Evolutionary conservation across 768 basidiomycete species (phyloP).

Genomic region (Lentinula guzmanii): DNA sequence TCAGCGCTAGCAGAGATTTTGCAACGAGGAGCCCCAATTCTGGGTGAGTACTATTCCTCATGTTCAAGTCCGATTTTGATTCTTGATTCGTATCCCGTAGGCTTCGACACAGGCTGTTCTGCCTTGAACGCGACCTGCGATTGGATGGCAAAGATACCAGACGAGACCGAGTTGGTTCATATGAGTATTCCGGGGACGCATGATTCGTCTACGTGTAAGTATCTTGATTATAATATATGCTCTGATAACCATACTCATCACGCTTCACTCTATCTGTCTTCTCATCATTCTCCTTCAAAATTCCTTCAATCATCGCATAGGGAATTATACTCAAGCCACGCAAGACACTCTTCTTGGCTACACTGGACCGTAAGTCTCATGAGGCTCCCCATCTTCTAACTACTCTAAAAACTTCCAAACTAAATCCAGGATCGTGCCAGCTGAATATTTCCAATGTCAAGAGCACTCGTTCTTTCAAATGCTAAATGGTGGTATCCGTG

Average conservation of each 20-base stretch:
- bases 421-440: conserved; percentile 23
- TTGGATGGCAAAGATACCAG: conserved; percentile 19
- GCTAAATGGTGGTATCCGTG: conserved; percentile 43
- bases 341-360: conserved; percentile 16
- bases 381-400: background rate
- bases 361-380: conserved; percentile 13
- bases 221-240: background rate
- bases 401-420: background rate
- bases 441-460: conserved; percentile 34
- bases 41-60: conserved; percentile 7
- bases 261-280: too few relatives aligned
- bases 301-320: background rate
- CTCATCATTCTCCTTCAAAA: background rate
- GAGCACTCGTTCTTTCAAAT: conserved; percentile 39
- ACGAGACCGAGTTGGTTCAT: conserved; percentile 16
- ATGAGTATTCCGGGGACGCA: conserved; percentile 25
- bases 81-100: background rate
- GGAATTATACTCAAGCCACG: conserved; percentile 19
- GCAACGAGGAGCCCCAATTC: conserved; percentile 15
- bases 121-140: conserved; percentile 13
- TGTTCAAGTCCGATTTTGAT: background rate
- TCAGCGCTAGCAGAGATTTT: conserved; percentile 14
- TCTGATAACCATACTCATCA: background rate
- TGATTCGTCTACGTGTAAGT: conserved; percentile 19
- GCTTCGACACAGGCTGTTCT: conserved; percentile 14